Evolutionary conservation across 441 rosid species (phyloP), one percentile per base, ranked within the genome.

Genomic region (Corymbia citriodora): DNA sequence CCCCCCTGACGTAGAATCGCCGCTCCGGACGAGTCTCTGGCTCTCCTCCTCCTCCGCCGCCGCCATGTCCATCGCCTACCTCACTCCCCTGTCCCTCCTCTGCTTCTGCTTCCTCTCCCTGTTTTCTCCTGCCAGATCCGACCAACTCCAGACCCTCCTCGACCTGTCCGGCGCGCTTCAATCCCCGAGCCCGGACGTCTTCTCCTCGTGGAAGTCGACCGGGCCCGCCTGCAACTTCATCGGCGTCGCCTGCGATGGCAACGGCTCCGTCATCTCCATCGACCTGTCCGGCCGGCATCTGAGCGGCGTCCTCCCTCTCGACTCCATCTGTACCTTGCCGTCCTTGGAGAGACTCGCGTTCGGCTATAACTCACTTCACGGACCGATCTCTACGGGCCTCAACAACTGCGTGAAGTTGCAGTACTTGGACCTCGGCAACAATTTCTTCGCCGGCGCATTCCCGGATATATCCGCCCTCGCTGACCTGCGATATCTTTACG

Each of bases 391-490:
- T 0, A 25, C 23, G 2, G 95, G 93, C 74, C 88, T 97, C 93
- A 93, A 90, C 88, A 94, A 89, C 18, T 98, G 99, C 90, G 92
- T 92, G 48, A 95, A 90, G 49, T 90, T 98, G 52, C 94, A 89
- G 72, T 98, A 98, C 91, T 89, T 98, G 89, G 97, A 98, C 91
- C 94, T 98, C 9, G 99, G 99, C 4, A 94, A 96, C 96, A 98
- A 97, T 90, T 21, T 87, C 11, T 98, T 98, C 90, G 70, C 93
- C 0, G 99, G 99, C 54, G 25, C 91, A 27, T 93, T 97, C 91
- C 99, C 99, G 13, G 95, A 93, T 2, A 90, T 97, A 87, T 92
- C 99, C 3, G 82, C 95, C 88, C 88, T 97, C 14, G 90, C 10
- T 70, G 94, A 95, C 83, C 92, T 98, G 59, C 94, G 93, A 90